Evolutionary conservation across 768 basidiomycete genomes (phyloP).

Genomic region (Suillus alpinus): DNA sequence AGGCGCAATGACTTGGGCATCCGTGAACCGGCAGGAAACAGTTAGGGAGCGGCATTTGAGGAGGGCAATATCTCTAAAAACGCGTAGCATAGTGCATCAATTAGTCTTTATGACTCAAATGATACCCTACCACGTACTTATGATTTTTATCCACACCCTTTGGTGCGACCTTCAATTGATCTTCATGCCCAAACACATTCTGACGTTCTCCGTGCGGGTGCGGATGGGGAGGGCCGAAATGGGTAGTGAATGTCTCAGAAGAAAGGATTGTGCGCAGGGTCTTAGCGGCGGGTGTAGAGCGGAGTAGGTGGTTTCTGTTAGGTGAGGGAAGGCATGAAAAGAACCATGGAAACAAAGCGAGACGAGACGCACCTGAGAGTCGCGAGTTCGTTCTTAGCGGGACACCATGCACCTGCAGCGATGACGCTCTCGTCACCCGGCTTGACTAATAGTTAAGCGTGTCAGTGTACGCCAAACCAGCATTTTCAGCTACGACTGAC

Average conservation of each 20-base stretch:
- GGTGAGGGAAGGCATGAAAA: background rate
- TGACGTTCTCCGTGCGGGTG: conserved; percentile 58
- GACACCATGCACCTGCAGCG: conserved; percentile 81
- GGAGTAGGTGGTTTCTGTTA: conserved; percentile 59
- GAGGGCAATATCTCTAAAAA: conserved; percentile 72
- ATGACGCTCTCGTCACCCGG: conserved; percentile 67
- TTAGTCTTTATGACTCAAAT: background rate
- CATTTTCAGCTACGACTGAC: background rate
- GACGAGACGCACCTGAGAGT: conserved; percentile 55
- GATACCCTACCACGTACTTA: background rate
- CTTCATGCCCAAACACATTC: conserved; percentile 85
- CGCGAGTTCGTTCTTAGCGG: conserved; percentile 73
- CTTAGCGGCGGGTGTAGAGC: conserved; percentile 37
- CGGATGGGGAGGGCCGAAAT: conserved; percentile 72
- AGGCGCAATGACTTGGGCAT: conserved; percentile 65
- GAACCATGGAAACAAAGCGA: background rate
- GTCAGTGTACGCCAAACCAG: background rate
- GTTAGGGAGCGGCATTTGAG: conserved; percentile 67
- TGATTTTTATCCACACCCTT: background rate
- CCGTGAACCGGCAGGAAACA: conserved; percentile 54
- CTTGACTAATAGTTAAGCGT: conserved; percentile 44
- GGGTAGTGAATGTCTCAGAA: conserved; percentile 63
- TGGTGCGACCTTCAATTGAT: conserved; percentile 87
- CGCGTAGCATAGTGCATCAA: background rate
- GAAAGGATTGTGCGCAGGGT: conserved; percentile 69